phyloP scores from a whole-genome alignment of 176 grass and related monocot genomes.

The Musa acuminata region DNA sequence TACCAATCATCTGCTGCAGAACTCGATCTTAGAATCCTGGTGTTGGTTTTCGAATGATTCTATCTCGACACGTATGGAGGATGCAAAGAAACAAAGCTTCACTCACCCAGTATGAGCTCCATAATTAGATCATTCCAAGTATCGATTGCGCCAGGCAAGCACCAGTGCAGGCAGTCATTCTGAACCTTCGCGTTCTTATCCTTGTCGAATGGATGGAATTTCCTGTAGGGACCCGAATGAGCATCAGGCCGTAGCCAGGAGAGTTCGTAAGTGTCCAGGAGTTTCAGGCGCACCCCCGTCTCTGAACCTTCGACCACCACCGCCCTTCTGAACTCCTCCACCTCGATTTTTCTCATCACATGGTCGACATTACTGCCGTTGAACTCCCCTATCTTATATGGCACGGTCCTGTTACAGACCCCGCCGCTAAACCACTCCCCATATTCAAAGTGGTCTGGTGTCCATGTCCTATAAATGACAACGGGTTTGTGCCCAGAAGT shows the following conservation, averaged over 20 bases:
- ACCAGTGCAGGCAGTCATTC: slow-evolving; percentile 94
- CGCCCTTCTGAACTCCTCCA: slow-evolving; percentile 49
- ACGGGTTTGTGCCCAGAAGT: slow-evolving; percentile 45
- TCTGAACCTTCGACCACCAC: neutral
- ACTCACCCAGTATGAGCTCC: slow-evolving; percentile 9
- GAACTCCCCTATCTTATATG: slow-evolving; percentile 42
- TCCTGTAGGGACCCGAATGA: slow-evolving; percentile 61
- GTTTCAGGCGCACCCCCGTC: slow-evolving; percentile 25
- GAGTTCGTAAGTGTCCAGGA: slow-evolving; percentile 64
- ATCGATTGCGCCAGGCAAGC: slow-evolving; percentile 71
- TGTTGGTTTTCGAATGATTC: neutral
- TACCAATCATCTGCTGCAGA: neutral
- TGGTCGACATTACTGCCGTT: slow-evolving; percentile 35
- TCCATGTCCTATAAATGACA: slow-evolving; percentile 67
- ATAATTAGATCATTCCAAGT: slow-evolving; percentile 77
- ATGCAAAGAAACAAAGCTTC: neutral
- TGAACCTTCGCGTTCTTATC: slow-evolving; percentile 25
- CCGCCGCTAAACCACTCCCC: slow-evolving; percentile 77
- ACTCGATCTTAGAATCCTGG: neutral
- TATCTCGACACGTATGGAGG: neutral
- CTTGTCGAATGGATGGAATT: slow-evolving; percentile 48
- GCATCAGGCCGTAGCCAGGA: slow-evolving; percentile 66
- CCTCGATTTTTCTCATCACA: slow-evolving; percentile 55
- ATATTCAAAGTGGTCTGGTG: slow-evolving; percentile 58
- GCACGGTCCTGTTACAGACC: slow-evolving; percentile 49